phyloP scores from a whole-genome alignment of 2,329 filamentous ascomycete species.

The Simplicillium sp. region DNA sequence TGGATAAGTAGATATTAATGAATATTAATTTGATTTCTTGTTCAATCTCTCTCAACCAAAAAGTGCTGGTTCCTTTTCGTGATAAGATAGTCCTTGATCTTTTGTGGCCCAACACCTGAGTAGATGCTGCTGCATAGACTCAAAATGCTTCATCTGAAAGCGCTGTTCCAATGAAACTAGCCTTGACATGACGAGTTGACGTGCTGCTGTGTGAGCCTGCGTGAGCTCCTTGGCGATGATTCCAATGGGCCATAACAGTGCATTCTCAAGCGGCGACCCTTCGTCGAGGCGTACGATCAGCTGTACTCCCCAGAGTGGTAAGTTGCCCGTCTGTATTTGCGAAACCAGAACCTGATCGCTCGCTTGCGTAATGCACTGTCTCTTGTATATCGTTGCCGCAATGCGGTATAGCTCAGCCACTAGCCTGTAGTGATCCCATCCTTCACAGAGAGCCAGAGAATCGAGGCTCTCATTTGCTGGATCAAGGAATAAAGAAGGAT shows the following conservation, averaged over 20 bases:
- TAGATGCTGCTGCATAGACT: constrained; percentile 5
- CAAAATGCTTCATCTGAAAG: constrained; percentile 10
- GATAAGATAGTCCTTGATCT: background rate
- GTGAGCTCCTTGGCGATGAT: constrained; percentile 9
- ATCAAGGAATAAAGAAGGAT: background rate
- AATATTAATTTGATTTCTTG: background rate
- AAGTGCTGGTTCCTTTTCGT: background rate
- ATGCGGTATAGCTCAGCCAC: constrained; percentile 11
- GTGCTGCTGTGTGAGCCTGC: background rate
- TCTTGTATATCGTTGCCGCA: constrained; percentile 9
- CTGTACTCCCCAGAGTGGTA: constrained; percentile 8
- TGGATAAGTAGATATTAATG: constrained; percentile 3
- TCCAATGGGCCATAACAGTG: constrained; percentile 10
- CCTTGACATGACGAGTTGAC: constrained; percentile 1
- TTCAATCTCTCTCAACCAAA: background rate
- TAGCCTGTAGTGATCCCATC: constrained; percentile 2
- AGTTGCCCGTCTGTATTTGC: constrained; percentile 5
- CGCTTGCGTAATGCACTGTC: constrained; percentile 1
- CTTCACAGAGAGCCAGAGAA: background rate
- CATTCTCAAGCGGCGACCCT: constrained; percentile 6
- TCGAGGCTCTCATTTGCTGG: constrained; percentile 1
- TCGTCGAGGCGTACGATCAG: constrained; percentile 4
- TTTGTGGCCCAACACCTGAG: constrained; percentile 3
- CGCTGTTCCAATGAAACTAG: constrained; percentile 6
- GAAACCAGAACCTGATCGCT: too few species aligned